A percentile compares a stretch with the other conserved stretches of the same genome.
Evolutionary conservation across 192 early-diverging fungal genomes (phyloP).

Genomic region (Pecoramyces ruminantium): DNA sequence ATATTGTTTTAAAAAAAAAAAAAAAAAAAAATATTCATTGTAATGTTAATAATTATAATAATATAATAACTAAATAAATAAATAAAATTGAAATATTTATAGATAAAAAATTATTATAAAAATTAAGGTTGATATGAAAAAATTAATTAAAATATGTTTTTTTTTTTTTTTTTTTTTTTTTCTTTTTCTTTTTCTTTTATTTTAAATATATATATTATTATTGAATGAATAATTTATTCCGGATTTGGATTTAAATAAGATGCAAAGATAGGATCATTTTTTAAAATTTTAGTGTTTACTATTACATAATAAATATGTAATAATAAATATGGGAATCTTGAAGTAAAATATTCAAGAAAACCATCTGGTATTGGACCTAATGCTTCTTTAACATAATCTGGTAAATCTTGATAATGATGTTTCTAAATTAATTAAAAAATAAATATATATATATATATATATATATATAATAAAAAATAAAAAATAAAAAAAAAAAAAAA

Average conservation of each 20-base stretch:
- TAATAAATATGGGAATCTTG: constrained; percentile 72
- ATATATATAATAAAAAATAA: constrained; percentile 3
- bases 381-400: constrained; percentile 48
- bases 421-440: constrained; percentile 43
- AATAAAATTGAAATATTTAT: too few species aligned
- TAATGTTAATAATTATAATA: too few species aligned
- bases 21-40: too few species aligned
- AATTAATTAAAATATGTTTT: too few species aligned
- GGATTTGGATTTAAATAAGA: constrained; percentile 3
- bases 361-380: constrained; percentile 74
- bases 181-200: too few species aligned
- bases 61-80: too few species aligned
- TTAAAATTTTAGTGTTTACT: constrained; percentile 12
- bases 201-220: too few species aligned
- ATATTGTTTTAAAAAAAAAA: too few species aligned
- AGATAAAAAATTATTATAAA: too few species aligned
- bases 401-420: constrained; percentile 92
- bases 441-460: neutral
- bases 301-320: constrained; percentile 80
- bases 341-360: constrained; percentile 77
- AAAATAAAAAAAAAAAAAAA: neutral
- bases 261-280: neutral
- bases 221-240: neutral
- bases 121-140: too few species aligned
- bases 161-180: too few species aligned